A percentile compares a stretch with the other conserved stretches of the same genome.
Conservation (phyloP, 495 filamentous ascomycete genomes). For the Entonaema liquescens region DNA sequence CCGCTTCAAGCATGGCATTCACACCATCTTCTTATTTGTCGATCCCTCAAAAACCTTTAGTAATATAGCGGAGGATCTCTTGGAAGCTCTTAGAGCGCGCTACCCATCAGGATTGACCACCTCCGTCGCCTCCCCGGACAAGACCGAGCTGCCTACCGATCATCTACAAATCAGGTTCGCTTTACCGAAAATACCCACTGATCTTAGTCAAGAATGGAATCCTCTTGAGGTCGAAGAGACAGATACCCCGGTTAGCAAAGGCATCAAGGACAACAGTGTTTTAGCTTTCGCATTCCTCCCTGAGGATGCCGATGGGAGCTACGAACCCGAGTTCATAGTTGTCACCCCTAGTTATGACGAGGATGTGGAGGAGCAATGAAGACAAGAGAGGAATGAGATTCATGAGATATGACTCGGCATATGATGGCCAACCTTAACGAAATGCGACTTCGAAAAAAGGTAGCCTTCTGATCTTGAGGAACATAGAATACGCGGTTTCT, state of each 20-base stretch:
- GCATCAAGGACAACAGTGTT: constrained; percentile 62
- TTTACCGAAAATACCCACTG: constrained; percentile 44
- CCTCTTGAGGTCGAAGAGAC: constrained; percentile 45
- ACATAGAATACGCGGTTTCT: neutral
- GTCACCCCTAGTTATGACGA: constrained; percentile 61
- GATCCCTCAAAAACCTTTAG: constrained; percentile 67
- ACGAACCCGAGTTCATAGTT: constrained; percentile 71
- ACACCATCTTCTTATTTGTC: constrained; percentile 78
- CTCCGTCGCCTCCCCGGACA: constrained; percentile 25
- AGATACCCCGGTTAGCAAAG: constrained; percentile 51
- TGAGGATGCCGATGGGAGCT: constrained; percentile 55
- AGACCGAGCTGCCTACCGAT: constrained; percentile 48
- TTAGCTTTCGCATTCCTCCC: constrained; percentile 75
- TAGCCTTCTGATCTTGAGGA: neutral
- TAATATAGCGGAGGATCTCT: constrained; percentile 69
- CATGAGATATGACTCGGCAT: constrained; percentile 15
- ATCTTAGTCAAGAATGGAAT: constrained; percentile 54
- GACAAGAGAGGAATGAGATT: neutral
- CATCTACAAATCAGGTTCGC: constrained; percentile 54
- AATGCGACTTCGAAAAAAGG: neutral
- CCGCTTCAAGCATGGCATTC: constrained; percentile 80
- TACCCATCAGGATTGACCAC: constrained; percentile 57
- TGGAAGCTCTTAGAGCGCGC: constrained; percentile 60
- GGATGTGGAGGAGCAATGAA: constrained; percentile 33
- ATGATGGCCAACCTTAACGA: neutral